phyloP scores from a whole-genome alignment of 768 basidiomycete species.

The Suillus bovinus region DNA sequence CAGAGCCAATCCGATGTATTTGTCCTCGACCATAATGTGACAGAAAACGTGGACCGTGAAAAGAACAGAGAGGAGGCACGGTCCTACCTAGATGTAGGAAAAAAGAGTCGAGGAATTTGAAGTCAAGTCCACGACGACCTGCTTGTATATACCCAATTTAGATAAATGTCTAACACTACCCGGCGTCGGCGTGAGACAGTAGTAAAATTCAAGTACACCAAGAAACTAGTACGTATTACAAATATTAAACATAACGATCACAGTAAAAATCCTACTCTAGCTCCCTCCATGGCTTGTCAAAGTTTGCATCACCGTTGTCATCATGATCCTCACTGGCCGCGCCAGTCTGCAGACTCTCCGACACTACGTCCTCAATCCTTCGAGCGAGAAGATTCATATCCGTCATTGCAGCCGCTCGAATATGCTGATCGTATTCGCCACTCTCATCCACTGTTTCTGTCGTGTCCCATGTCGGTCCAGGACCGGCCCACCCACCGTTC shows the following conservation, averaged over 20 bases:
- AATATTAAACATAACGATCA: neutral
- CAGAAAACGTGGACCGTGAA: neutral
- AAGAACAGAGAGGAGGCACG: neutral
- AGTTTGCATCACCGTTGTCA: constrained; percentile 27
- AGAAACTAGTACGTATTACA: too few species aligned
- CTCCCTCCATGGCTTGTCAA: constrained; percentile 45
- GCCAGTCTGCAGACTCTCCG: constrained; percentile 16
- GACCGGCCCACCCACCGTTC: constrained; percentile 50
- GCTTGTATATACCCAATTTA: neutral
- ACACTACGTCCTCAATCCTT: constrained; percentile 35
- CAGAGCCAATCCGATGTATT: constrained; percentile 90
- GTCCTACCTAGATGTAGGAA: constrained; percentile 1
- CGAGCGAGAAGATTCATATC: constrained; percentile 47
- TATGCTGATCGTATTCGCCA: constrained; percentile 41
- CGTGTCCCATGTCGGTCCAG: constrained; percentile 14
- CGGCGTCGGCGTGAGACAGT: neutral
- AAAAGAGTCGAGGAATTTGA: neutral
- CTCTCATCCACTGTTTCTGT: constrained; percentile 33
- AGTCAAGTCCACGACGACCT: neutral
- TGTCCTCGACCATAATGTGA: constrained; percentile 77
- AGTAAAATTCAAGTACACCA: neutral
- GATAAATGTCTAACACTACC: neutral
- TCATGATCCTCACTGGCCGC: constrained; percentile 15
- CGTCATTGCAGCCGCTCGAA: constrained; percentile 32
- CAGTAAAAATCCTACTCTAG: constrained; percentile 29